A percentile compares a stretch with the other conserved stretches of the same genome.
Conservation (phyloP, 2,329 filamentous ascomycete genomes). For the Calonectria multiphialidica region DNA sequence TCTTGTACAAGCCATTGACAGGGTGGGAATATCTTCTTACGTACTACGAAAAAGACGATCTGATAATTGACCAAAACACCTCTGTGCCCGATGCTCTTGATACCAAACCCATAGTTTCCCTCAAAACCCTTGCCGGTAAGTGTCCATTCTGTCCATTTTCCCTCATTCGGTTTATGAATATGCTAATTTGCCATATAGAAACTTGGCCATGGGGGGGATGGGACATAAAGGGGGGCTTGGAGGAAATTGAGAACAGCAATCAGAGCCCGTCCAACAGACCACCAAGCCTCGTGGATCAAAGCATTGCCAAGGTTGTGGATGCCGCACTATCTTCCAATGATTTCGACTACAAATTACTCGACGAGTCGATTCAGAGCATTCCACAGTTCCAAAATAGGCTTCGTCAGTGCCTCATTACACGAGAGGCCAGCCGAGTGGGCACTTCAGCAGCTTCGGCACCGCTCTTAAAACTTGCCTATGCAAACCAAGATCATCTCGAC, state of each 20-base stretch:
- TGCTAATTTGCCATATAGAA: neutral
- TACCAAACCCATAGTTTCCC: neutral
- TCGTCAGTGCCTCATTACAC: neutral
- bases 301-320: slow-evolving; percentile 3
- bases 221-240: neutral
- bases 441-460: neutral
- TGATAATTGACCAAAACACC: neutral
- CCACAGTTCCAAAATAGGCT: neutral
- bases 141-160: neutral
- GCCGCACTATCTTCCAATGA: neutral
- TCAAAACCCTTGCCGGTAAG: slow-evolving; percentile 9
- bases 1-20: neutral
- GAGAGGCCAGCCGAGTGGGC: neutral
- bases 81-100: slow-evolving; percentile 1
- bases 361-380: neutral
- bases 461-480: slow-evolving; percentile 11
- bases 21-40: slow-evolving; percentile 2
- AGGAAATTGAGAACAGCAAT: too few relatives aligned
- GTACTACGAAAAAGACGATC: neutral
- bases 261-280: neutral
- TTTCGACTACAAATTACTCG: neutral
- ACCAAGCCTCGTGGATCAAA: neutral
- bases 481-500: neutral
- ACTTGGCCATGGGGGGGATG: slow-evolving; percentile 21
- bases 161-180: neutral